Conservation (phyloP, 805 yeast species). For the Candida peoriensis region DNA sequence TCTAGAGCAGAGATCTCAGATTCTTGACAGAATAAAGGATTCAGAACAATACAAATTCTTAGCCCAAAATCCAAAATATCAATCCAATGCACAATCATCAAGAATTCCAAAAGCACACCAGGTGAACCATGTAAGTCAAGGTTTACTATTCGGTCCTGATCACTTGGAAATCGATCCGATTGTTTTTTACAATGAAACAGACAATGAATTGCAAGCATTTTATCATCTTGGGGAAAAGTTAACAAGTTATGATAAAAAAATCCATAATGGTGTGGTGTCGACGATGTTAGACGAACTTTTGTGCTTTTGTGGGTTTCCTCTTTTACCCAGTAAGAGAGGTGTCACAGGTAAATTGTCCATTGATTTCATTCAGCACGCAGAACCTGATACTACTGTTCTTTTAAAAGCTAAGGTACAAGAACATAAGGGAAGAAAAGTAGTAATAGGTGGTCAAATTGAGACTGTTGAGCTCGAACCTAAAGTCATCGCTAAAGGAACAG, state of each 20-base stretch:
- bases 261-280: constrained; percentile 78
- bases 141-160: constrained; percentile 62
- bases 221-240: constrained; percentile 66
- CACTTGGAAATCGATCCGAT: constrained; percentile 75
- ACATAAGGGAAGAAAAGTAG: constrained; percentile 74
- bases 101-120: constrained; percentile 56
- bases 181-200: constrained; percentile 45
- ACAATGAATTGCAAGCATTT: constrained; percentile 55
- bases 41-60: constrained; percentile 24
- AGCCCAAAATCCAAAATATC: constrained; percentile 21
- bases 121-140: constrained; percentile 62
- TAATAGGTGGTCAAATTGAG: constrained; percentile 62
- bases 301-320: constrained; percentile 80
- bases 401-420: constrained; percentile 63
- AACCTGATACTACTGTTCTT: constrained; percentile 59
- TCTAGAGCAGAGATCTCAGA: constrained; percentile 23
- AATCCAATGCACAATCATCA: constrained; percentile 32
- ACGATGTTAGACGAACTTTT: constrained; percentile 81
- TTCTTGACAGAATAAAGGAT: constrained; percentile 24
- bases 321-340: constrained; percentile 75
- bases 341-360: constrained; percentile 79
- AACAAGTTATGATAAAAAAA: constrained; percentile 62
- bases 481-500: constrained; percentile 55
- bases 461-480: constrained; percentile 40
- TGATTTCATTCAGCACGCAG: constrained; percentile 44